Evolutionary conservation across 2,329 filamentous ascomycete species (phyloP).

Genomic region (Colletotrichum acutatum): DNA sequence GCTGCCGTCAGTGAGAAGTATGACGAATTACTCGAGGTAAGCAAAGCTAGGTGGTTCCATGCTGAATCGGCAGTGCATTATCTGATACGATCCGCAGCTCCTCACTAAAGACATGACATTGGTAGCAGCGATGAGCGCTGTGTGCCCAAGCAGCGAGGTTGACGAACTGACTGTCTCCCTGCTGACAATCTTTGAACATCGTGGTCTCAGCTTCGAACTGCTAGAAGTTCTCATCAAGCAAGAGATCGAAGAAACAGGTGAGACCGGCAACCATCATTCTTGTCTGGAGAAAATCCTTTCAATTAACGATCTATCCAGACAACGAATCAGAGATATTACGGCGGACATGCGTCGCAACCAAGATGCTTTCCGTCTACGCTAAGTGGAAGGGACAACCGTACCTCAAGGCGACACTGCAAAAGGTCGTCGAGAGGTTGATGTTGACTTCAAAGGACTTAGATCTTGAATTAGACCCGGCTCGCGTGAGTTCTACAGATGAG

Average conservation of each 20-base stretch:
- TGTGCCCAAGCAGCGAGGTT: constrained; percentile 75
- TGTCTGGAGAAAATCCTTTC: not conserved
- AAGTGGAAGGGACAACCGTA: constrained; percentile 77
- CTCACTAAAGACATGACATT: constrained; percentile 72
- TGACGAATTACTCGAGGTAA: constrained; percentile 70
- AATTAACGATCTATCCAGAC: constrained; percentile 52
- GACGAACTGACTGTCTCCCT: constrained; percentile 76
- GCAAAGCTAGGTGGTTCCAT: constrained; percentile 32
- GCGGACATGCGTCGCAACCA: constrained; percentile 77
- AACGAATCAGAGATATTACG: constrained; percentile 75
- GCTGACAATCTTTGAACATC: constrained; percentile 76
- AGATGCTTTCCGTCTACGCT: constrained; percentile 77
- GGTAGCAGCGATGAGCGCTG: constrained; percentile 71
- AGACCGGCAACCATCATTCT: constrained; percentile 19
- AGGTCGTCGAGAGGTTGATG: constrained; percentile 74
- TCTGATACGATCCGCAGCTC: constrained; percentile 51
- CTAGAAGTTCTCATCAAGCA: constrained; percentile 75
- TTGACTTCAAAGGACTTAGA: constrained; percentile 74
- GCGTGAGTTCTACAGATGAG: constrained; percentile 69
- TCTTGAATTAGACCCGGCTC: constrained; percentile 73
- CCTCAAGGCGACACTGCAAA: constrained; percentile 72
- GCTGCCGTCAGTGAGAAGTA: constrained; percentile 76
- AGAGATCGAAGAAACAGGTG: constrained; percentile 74
- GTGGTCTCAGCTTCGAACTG: constrained; percentile 71
- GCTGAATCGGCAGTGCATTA: constrained; percentile 16